phyloP scores from a whole-genome alignment of 129 eudicot species.

The Rutidosis leptorrhynchoides region DNA sequence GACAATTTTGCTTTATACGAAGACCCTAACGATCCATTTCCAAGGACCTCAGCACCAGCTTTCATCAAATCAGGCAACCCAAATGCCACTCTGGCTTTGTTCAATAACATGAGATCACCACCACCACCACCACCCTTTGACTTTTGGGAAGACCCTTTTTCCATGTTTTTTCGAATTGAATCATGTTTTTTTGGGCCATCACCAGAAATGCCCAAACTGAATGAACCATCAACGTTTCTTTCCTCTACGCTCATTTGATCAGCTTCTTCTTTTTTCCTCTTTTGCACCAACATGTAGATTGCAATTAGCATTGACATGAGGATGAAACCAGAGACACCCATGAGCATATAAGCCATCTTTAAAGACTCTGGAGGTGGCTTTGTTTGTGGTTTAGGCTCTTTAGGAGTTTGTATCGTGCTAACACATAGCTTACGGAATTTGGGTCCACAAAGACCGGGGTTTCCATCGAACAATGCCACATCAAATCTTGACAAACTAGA shows the following conservation, averaged over 20 bases:
- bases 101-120: slow-evolving; percentile 52
- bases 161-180: slow-evolving; percentile 13
- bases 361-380: slow-evolving; percentile 19
- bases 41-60: slow-evolving; percentile 73
- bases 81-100: slow-evolving; percentile 46
- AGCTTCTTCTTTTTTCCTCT: slow-evolving; percentile 28
- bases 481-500: slow-evolving; percentile 38
- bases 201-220: slow-evolving; percentile 23
- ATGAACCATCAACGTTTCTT: slow-evolving; percentile 25
- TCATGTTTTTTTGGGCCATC: slow-evolving; percentile 15
- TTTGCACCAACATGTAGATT: slow-evolving; percentile 29
- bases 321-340: slow-evolving; percentile 28
- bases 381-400: neutral
- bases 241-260: slow-evolving; percentile 9
- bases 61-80: slow-evolving; percentile 66
- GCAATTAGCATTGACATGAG: slow-evolving; percentile 38
- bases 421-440: slow-evolving; percentile 37
- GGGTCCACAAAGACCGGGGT: slow-evolving; percentile 55
- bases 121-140: slow-evolving; percentile 30
- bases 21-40: slow-evolving; percentile 61
- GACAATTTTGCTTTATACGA: slow-evolving; percentile 57
- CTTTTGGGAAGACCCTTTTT: slow-evolving; percentile 19
- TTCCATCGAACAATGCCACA: slow-evolving; percentile 40
- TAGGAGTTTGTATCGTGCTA: neutral
- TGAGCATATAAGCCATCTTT: slow-evolving; percentile 25